A percentile compares a stretch with the other conserved stretches of the same genome.
phyloP scores from a whole-genome alignment of 805 yeast species.

The Yamadazyma sp. region DNA sequence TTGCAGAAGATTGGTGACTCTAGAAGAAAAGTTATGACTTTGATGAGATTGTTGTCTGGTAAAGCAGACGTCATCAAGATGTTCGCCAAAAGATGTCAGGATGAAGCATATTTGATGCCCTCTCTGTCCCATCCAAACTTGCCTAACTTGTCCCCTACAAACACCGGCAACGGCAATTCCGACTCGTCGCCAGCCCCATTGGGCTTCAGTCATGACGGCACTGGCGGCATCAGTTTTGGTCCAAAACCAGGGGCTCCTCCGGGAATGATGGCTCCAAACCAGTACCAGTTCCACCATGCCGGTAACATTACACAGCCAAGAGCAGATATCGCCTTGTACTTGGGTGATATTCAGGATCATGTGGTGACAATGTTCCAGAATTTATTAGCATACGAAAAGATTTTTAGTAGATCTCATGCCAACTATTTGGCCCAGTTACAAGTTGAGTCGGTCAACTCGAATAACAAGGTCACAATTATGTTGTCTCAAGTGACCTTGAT shows the following conservation, averaged over 20 bases:
- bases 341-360: constrained; percentile 97
- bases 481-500: constrained; percentile 84
- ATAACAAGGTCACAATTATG: constrained; percentile 81
- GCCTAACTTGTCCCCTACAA: constrained; percentile 4
- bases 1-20: constrained; percentile 83
- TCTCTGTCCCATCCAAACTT: constrained; percentile 7
- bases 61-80: constrained; percentile 95
- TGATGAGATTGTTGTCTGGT: constrained; percentile 85
- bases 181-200: constrained; percentile 7
- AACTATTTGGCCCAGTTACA: constrained; percentile 92
- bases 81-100: constrained; percentile 95
- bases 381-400: constrained; percentile 85
- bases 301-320: constrained; percentile 56
- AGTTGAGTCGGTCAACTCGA: constrained; percentile 86
- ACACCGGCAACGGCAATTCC: constrained; percentile 3
- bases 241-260: constrained; percentile 37
- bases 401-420: constrained; percentile 86
- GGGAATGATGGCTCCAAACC: constrained; percentile 18
- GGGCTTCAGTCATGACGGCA: constrained; percentile 17
- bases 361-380: constrained; percentile 94
- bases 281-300: constrained; percentile 19
- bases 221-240: constrained; percentile 35
- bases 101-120: constrained; percentile 36
- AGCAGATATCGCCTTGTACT: constrained; percentile 85
- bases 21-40: constrained; percentile 86